Conservation (phyloP, 176 grass and related monocot genomes). For the Carex parvula region DNA sequence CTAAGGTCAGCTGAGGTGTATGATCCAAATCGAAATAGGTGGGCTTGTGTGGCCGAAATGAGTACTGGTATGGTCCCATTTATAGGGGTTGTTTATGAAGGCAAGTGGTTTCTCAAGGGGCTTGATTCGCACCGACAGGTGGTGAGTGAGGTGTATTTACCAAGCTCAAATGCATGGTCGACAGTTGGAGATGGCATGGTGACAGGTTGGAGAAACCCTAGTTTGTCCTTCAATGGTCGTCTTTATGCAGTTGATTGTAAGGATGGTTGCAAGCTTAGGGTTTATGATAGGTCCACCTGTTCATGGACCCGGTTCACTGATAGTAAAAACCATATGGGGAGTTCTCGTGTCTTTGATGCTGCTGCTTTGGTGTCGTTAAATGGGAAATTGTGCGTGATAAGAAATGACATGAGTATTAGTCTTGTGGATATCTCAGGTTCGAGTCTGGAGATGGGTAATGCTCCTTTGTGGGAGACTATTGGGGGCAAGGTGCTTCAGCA, state of each 20-base stretch:
- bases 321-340: slow-evolving; percentile 63
- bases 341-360: slow-evolving; percentile 57
- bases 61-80: slow-evolving; percentile 78
- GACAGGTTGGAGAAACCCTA: slow-evolving; percentile 61
- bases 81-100: slow-evolving; percentile 79
- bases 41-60: slow-evolving; percentile 72
- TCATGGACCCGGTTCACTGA: slow-evolving; percentile 74
- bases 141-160: slow-evolving; percentile 66
- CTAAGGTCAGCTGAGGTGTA: slow-evolving; percentile 80
- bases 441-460: slow-evolving; percentile 45
- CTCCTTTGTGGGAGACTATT: slow-evolving; percentile 62
- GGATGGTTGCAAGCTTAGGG: slow-evolving; percentile 84
- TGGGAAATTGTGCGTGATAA: slow-evolving; percentile 69
- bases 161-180: slow-evolving; percentile 57
- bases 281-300: slow-evolving; percentile 52
- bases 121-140: slow-evolving; percentile 60
- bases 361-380: slow-evolving; percentile 61
- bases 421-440: slow-evolving; percentile 56
- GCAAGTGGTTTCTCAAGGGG: slow-evolving; percentile 91
- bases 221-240: slow-evolving; percentile 46
- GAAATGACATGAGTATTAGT: slow-evolving; percentile 90
- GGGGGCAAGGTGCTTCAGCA: slow-evolving; percentile 47
- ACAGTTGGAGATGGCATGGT: slow-evolving; percentile 55
- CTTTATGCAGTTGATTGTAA: slow-evolving; percentile 74
- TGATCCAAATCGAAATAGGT: slow-evolving; percentile 76